phyloP scores from a whole-genome alignment of 495 filamentous ascomycete genomes.

The Lasiosphaeria ovina region DNA sequence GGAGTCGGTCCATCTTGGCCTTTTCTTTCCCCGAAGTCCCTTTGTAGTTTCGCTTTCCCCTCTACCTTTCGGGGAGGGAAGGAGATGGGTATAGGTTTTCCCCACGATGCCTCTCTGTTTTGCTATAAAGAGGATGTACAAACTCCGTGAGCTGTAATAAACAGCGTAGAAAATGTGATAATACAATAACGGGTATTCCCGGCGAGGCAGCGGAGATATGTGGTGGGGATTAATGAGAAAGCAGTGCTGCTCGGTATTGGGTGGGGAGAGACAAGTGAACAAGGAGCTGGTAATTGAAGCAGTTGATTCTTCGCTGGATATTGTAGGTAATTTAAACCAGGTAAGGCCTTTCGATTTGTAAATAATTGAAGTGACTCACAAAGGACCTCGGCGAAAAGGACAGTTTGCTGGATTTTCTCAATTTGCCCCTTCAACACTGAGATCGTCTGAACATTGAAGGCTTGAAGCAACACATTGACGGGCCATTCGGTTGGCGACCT shows the following conservation, averaged over 20 bases:
- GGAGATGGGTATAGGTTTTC: not conserved
- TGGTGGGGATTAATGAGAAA: no score
- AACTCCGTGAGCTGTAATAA: not conserved
- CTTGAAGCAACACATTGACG: not conserved
- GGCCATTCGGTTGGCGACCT: no score
- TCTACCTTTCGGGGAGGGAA: not conserved
- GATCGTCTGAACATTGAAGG: not conserved
- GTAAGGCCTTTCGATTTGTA: no score
- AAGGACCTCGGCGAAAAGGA: conserved; percentile 30
- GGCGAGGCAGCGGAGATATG: no score
- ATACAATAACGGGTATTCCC: not conserved
- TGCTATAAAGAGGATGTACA: not conserved
- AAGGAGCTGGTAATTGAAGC: no score
- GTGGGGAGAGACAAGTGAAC: no score
- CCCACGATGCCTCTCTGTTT: no score
- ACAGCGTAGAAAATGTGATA: not conserved
- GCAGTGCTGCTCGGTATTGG: no score
- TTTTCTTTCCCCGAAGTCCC: not conserved
- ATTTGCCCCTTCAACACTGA: conserved; percentile 18
- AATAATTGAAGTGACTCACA: conserved; percentile 24
- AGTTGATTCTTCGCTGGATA: no score
- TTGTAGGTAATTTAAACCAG: no score
- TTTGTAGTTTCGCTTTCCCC: not conserved
- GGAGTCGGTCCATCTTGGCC: conserved; percentile 20
- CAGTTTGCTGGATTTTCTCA: conserved; percentile 20